Base-by-base conservation (phyloP, 148 eudicot species). In the Camellia lanceoleosa region DNA sequence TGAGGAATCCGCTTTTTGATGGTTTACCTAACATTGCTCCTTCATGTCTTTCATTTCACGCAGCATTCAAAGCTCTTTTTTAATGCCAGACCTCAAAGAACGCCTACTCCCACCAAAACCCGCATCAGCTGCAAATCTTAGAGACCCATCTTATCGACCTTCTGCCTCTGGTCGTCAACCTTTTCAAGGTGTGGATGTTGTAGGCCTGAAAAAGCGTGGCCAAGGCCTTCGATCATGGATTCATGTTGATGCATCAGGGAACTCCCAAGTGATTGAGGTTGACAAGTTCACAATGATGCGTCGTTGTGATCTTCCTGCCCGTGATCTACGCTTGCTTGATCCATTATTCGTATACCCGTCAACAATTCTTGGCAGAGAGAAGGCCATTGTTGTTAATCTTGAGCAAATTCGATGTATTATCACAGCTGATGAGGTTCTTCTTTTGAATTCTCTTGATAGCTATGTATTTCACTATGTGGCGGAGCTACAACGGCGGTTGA, bases 391-490 rank as follows among this genome's bases (percentile, higher is more conserved):
- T 77, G 94, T 93, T 14, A 95, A 93, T 84, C 82, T 95, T 71
- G 98, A 95, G 90, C 98, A 95, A 83, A 95, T 95, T 77, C 89
- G 98, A 5, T 95, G 98, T 81, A 93, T 95, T 44, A 95, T 95
- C 61, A 95, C 97, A 46, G 97, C 98, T 43, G 98, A 95, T 78
- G 98, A 95, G 89, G 98, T 93, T 68, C 82, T 93, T 71, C 92
- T 95, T 68, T 77, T 91, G 78, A 93, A 95, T 80, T 95, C 98
- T 44, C 96, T 93, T 73, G 98, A 95, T 84, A 88, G 86, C 84
- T 90, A 88, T 81, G 97, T 93, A 16, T 68, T 91, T 81, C 96
- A 91, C 59, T 95, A 95, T 82, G 97, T 90, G 54, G 96, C 90
- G 64, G 97, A 93, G 90, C 88, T 95, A 68, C 97, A 93, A 80